phyloP scores from a whole-genome alignment of 1,284 basidiomycete genomes.

The Coniferiporia weirii region DNA sequence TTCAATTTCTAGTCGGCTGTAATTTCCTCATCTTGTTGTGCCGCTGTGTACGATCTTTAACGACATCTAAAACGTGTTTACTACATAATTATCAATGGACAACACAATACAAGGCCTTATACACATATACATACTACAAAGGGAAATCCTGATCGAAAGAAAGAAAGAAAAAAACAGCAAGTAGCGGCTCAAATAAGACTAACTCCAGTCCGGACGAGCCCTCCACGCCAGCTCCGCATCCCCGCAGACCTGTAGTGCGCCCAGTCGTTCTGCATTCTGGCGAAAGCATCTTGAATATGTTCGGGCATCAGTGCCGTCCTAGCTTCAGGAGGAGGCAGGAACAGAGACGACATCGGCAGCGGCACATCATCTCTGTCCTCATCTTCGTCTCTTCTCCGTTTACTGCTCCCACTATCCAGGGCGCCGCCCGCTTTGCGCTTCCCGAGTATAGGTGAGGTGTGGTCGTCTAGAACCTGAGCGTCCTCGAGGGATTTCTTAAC shows the following conservation, averaged over 20 bases:
- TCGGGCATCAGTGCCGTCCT: conserved; percentile 72
- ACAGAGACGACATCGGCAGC: conserved; percentile 65
- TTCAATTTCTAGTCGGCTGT: conserved; percentile 42
- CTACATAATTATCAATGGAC: conserved; percentile 13
- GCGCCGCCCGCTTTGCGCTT: conserved; percentile 57
- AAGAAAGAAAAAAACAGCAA: conserved; percentile 13
- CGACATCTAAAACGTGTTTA: background rate
- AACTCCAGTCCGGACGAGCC: conserved; percentile 72
- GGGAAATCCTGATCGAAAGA: conserved; percentile 1
- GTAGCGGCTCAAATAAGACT: conserved; percentile 76
- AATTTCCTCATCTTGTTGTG: background rate
- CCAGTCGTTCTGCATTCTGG: conserved; percentile 83
- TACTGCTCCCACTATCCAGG: conserved; percentile 44
- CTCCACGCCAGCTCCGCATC: conserved; percentile 84
- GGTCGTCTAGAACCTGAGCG: conserved; percentile 61
- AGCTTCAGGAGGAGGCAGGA: conserved; percentile 75
- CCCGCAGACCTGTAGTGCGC: conserved; percentile 73
- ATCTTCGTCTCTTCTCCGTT: conserved; percentile 58
- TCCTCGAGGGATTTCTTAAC: conserved; percentile 79
- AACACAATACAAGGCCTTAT: conserved; percentile 11
- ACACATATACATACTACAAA: conserved; percentile 9
- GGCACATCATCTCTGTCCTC: conserved; percentile 50
- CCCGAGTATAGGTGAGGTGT: conserved; percentile 50
- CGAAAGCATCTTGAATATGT: conserved; percentile 86
- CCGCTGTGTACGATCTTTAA: background rate